Percentiles rank a stretch among this genome's conserved stretches.
These are phyloP conservation scores for Heritiera fomes DNA, from an alignment of 345 rosid genomes.

Conservation along the genomic window DNA sequence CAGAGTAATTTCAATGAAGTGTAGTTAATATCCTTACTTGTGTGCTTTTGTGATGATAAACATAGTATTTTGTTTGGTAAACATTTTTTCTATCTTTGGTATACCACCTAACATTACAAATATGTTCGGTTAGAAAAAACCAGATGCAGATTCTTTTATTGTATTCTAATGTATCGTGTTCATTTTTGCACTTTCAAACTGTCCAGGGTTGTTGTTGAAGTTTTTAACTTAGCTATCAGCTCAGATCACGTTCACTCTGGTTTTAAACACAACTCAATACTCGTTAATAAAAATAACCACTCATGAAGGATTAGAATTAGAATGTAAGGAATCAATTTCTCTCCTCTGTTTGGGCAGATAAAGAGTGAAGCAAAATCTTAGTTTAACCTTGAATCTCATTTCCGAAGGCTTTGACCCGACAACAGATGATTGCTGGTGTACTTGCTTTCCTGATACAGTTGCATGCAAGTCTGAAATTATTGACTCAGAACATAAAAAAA, in stretches of 20 bases:
- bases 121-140: slow-evolving; percentile 14
- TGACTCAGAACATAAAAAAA: too few species aligned
- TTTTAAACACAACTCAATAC: too few species aligned
- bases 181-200: neutral
- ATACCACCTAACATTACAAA: slow-evolving; percentile 3
- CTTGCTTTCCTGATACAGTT: too few species aligned
- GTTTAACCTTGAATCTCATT: too few species aligned
- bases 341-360: too few species aligned
- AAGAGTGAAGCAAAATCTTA: too few species aligned
- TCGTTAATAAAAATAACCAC: too few species aligned
- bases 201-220: neutral
- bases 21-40: slow-evolving; percentile 17
- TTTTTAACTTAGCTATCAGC: neutral
- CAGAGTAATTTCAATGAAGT: slow-evolving; percentile 27
- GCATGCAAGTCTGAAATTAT: too few species aligned
- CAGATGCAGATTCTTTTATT: slow-evolving; percentile 30
- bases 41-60: slow-evolving; percentile 29
- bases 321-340: too few species aligned
- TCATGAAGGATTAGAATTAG: too few species aligned
- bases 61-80: neutral
- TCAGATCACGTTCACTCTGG: neutral
- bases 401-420: too few species aligned
- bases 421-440: too few species aligned
- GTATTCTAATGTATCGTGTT: neutral
- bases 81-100: neutral